phyloP scores from a whole-genome alignment of 148 eudicot species.

The Talinum fruticosum region DNA sequence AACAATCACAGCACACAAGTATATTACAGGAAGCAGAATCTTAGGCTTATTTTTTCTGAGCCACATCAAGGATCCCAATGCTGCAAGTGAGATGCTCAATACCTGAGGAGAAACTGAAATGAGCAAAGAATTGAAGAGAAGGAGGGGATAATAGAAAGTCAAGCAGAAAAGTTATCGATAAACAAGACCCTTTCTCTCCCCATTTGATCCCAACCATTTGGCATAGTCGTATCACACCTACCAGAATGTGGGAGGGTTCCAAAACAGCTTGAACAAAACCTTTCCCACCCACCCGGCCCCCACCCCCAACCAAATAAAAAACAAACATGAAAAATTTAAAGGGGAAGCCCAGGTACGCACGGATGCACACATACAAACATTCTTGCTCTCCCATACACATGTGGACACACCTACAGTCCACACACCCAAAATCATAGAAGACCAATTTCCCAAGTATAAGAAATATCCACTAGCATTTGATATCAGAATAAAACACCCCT shows the following conservation, averaged over 20 bases:
- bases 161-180: neutral
- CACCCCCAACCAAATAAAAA: neutral
- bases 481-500: too few species aligned
- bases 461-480: neutral
- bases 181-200: neutral
- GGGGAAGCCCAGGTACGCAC: neutral
- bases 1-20: slow-evolving; percentile 82
- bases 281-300: too few species aligned
- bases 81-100: slow-evolving; percentile 81
- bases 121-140: neutral
- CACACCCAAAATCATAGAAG: neutral
- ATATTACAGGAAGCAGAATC: slow-evolving; percentile 81
- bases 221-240: neutral
- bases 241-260: neutral
- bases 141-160: neutral
- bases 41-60: slow-evolving; percentile 93
- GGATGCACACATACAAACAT: neutral
- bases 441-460: neutral
- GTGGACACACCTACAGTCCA: neutral
- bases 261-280: neutral
- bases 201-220: neutral
- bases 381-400: neutral
- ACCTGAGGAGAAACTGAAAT: slow-evolving; percentile 45
- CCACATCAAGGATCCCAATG: slow-evolving; percentile 98
- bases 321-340: neutral